Evolutionary conservation across 306 rosid species (phyloP).

Genomic region (Vachellia pachyceras): DNA sequence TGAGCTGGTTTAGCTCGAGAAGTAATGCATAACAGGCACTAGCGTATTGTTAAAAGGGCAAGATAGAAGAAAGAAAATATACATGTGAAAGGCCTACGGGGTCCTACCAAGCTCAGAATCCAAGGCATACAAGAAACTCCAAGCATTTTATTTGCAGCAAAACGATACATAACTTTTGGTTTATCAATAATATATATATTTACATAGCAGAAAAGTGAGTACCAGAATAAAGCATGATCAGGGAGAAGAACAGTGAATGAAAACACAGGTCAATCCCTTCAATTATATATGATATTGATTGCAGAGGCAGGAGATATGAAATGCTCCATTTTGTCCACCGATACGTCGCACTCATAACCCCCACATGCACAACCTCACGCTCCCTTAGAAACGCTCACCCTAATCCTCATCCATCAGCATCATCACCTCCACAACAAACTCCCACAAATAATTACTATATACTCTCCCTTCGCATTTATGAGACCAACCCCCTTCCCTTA

Average conservation of each 20-base stretch:
- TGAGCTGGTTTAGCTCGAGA: too few species aligned
- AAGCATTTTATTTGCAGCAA: too few species aligned
- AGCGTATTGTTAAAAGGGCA: too few species aligned
- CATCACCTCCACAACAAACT: constrained; percentile 54
- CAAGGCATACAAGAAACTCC: too few species aligned
- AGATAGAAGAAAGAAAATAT: too few species aligned
- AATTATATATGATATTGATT: constrained; percentile 18
- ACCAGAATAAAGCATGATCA: not conserved
- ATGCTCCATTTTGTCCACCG: constrained; percentile 80
- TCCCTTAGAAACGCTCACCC: constrained; percentile 45
- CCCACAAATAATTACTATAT: constrained; percentile 52
- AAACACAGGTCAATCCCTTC: constrained; percentile 49
- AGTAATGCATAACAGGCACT: too few species aligned
- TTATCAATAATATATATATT: too few species aligned
- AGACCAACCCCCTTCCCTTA: constrained; percentile 47
- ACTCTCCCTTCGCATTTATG: constrained; percentile 48
- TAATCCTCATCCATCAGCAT: not conserved
- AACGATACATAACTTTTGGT: too few species aligned
- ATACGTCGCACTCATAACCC: constrained; percentile 97
- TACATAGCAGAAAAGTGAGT: not conserved
- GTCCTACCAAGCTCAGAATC: too few species aligned
- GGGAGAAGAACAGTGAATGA: too few species aligned
- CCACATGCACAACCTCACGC: constrained; percentile 65
- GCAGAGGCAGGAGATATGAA: constrained; percentile 44
- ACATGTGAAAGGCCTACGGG: too few species aligned